These are phyloP conservation scores for Diaporthe longicolla DNA, from an alignment of 2,329 filamentous ascomycete species.

Conservation along the genomic window DNA sequence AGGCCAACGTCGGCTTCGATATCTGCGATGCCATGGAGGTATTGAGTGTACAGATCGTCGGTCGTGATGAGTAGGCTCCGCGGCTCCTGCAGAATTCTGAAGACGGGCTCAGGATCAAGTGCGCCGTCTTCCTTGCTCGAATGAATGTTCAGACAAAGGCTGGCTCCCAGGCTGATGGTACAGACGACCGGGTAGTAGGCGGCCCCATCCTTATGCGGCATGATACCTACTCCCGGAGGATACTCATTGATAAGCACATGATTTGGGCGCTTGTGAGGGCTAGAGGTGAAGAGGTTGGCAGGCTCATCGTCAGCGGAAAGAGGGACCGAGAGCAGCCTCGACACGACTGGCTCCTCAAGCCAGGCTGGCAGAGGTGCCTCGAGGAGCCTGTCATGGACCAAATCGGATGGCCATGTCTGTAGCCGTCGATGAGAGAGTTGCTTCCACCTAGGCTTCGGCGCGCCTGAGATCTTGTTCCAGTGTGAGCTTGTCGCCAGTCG, in stretches of 20 bases:
- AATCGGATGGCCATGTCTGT: slow-evolving; percentile 89
- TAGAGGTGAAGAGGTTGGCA: slow-evolving; percentile 65
- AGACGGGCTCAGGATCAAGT: slow-evolving; percentile 64
- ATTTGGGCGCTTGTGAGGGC: slow-evolving; percentile 84
- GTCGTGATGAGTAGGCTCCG: slow-evolving; percentile 84
- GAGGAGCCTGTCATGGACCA: slow-evolving; percentile 84
- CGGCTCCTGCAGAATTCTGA: slow-evolving; percentile 84
- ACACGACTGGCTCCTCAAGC: slow-evolving; percentile 78
- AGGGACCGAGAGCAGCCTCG: slow-evolving; percentile 69
- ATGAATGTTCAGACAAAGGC: slow-evolving; percentile 84
- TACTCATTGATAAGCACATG: slow-evolving; percentile 98
- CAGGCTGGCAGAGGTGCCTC: slow-evolving; percentile 81
- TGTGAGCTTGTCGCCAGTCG: slow-evolving; percentile 42
- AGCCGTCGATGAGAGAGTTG: slow-evolving; percentile 89
- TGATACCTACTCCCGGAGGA: slow-evolving; percentile 88
- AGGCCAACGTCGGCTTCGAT: slow-evolving; percentile 77
- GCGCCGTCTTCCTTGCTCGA: slow-evolving; percentile 73
- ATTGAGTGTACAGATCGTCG: slow-evolving; percentile 75
- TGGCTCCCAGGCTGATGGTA: slow-evolving; percentile 87
- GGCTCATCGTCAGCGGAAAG: slow-evolving; percentile 48
- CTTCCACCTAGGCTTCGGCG: slow-evolving; percentile 86
- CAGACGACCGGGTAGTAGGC: slow-evolving; percentile 92
- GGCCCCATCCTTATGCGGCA: slow-evolving; percentile 93
- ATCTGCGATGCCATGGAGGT: slow-evolving; percentile 82
- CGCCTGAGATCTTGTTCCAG: slow-evolving; percentile 67